Conservation (phyloP, 352 stramenopile species). For the Phytophthora agathidicida region DNA sequence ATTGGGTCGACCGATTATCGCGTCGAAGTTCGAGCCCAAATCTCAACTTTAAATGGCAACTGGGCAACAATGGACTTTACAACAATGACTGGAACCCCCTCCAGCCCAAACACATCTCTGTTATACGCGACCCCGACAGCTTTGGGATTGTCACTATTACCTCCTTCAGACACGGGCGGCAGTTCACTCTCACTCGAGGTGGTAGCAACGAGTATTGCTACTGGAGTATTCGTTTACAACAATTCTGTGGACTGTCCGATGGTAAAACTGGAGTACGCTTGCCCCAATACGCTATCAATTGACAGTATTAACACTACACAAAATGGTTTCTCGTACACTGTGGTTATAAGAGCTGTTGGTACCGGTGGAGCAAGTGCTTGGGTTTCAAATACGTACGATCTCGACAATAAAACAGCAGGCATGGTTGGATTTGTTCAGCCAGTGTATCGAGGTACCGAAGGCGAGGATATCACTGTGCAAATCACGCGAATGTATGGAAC, state of each 20-base stretch:
- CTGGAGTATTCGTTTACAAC: background rate
- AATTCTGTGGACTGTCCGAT: conserved; percentile 6
- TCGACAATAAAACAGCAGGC: conserved; percentile 25
- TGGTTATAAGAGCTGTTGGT: conserved; percentile 37
- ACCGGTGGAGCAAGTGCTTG: conserved; percentile 37
- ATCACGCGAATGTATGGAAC: conserved; percentile 38
- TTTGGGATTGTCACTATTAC: conserved; percentile 29
- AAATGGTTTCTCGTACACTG: conserved; percentile 20
- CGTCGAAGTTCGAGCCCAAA: conserved; percentile 26
- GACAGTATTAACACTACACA: conserved; percentile 4
- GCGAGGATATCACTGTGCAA: conserved; percentile 17
- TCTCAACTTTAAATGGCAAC: conserved; percentile 18
- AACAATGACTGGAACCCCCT: conserved; percentile 37
- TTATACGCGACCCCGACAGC: conserved; percentile 29
- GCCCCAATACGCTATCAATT: conserved; percentile 25
- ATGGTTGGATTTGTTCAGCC: conserved; percentile 21
- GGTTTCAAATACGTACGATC: conserved; percentile 24
- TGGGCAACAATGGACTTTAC: conserved; percentile 36
- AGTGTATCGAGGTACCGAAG: conserved; percentile 21
- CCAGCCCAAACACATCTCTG: conserved; percentile 20
- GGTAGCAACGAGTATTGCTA: conserved; percentile 1
- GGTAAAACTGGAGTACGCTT: conserved; percentile 12
- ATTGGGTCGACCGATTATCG: conserved; percentile 28
- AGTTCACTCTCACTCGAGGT: conserved; percentile 20
- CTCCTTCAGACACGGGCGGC: conserved; percentile 19